phyloP scores from a whole-genome alignment of 2,329 filamentous ascomycete species.

The Penicillium oxalicum region DNA sequence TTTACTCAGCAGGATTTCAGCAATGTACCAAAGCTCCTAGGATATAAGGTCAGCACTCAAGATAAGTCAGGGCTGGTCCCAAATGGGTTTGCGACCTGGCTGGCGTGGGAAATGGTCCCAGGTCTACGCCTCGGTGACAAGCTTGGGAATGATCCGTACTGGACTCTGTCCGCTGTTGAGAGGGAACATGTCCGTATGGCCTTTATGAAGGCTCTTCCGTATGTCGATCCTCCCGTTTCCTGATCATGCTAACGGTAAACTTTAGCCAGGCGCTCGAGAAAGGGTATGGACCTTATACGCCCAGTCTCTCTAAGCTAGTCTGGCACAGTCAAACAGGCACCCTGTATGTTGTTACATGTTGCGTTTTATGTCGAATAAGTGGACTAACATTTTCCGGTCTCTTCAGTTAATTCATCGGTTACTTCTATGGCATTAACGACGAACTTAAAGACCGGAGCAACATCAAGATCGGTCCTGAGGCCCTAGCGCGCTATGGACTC shows the following conservation, averaged over 20 bases:
- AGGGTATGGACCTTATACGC: slow-evolving; percentile 7
- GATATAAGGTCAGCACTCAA: neutral
- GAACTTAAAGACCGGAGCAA: slow-evolving; percentile 3
- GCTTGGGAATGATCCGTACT: slow-evolving; percentile 3
- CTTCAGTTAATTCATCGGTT: slow-evolving; percentile 9
- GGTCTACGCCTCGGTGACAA: slow-evolving; percentile 3
- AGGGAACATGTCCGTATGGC: slow-evolving; percentile 7
- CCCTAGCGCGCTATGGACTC: slow-evolving; percentile 5
- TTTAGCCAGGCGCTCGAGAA: slow-evolving; percentile 6
- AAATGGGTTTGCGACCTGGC: slow-evolving; percentile 1
- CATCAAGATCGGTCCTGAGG: slow-evolving; percentile 5
- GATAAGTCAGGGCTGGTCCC: neutral
- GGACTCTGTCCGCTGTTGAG: slow-evolving; percentile 5
- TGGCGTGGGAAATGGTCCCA: slow-evolving; percentile 1
- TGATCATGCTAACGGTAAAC: slow-evolving; percentile 8
- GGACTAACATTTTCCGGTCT: slow-evolving; percentile 3
- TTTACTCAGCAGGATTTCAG: slow-evolving; percentile 4
- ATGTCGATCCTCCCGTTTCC: slow-evolving; percentile 7
- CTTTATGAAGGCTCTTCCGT: slow-evolving; percentile 9
- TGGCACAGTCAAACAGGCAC: slow-evolving; percentile 4
- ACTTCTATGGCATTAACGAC: slow-evolving; percentile 3
- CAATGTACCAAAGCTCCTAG: slow-evolving; percentile 9
- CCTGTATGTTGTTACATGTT: slow-evolving; percentile 8
- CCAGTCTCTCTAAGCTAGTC: slow-evolving; percentile 5
- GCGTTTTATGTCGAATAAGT: slow-evolving; percentile 6